These are phyloP conservation scores for Taphrina deformans DNA, from an alignment of 1,139 yeast species.

Conservation along the genomic window DNA sequence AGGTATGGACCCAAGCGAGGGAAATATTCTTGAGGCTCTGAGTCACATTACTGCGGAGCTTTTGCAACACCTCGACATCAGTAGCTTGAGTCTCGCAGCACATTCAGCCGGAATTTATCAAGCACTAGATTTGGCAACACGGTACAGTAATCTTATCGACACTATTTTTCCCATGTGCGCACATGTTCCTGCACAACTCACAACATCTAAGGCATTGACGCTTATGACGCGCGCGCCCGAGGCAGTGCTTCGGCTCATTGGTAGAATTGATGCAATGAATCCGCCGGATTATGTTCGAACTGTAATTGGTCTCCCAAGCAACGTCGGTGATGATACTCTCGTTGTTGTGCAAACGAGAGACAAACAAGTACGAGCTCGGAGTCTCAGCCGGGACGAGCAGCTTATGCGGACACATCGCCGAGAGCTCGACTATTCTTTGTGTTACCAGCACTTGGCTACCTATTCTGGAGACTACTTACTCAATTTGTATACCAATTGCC, in stretches of 20 bases:
- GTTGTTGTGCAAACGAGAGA: background rate
- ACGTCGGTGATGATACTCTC: background rate
- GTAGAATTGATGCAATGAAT: background rate
- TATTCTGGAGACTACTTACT: background rate
- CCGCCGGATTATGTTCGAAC: background rate
- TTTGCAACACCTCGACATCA: background rate
- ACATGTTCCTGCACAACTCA: background rate
- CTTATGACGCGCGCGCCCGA: background rate
- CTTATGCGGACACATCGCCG: background rate
- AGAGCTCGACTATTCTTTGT: background rate
- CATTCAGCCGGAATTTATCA: constrained; percentile 1
- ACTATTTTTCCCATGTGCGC: background rate
- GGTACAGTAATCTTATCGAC: background rate
- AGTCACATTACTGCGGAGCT: background rate
- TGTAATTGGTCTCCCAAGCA: background rate
- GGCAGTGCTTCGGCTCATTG: background rate
- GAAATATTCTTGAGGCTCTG: background rate
- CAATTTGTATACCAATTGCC: background rate
- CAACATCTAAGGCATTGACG: background rate
- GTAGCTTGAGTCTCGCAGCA: background rate
- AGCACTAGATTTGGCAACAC: background rate
- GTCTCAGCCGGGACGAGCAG: background rate
- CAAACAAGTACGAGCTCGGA: background rate
- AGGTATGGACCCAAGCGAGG: background rate
- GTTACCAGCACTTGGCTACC: background rate